Percentiles rank a stretch among this genome's conserved stretches.
Conservation (phyloP, 768 basidiomycete genomes). For the Suillus spraguei region DNA sequence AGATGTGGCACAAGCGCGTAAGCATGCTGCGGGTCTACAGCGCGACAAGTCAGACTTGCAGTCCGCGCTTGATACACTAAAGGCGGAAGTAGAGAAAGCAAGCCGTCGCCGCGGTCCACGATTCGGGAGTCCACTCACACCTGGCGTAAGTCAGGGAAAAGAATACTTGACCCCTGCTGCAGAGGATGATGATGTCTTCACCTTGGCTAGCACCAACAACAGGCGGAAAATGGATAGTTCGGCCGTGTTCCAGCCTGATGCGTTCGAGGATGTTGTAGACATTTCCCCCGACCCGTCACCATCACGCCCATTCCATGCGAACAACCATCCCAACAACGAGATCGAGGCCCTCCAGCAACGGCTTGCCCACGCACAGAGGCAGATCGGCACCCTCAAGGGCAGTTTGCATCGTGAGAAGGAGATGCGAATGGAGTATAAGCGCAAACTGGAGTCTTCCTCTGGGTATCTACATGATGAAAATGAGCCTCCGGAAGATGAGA, state of each 20-base stretch:
- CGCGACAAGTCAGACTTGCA: constrained; percentile 94
- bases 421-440: constrained; percentile 65
- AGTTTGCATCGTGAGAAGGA: constrained; percentile 84
- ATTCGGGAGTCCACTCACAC: constrained; percentile 76
- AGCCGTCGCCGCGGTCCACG: constrained; percentile 56
- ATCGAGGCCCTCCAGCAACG: constrained; percentile 81
- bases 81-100: constrained; percentile 70
- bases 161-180: constrained; percentile 61
- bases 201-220: constrained; percentile 62
- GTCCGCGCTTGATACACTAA: constrained; percentile 73
- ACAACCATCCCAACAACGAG: constrained; percentile 78
- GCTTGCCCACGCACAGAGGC: constrained; percentile 84
- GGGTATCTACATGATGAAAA: constrained; percentile 41
- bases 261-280: constrained; percentile 46
- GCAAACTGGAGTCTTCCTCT: constrained; percentile 49
- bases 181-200: constrained; percentile 69
- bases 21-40: constrained; percentile 82
- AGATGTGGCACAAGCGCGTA: constrained; percentile 89
- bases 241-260: constrained; percentile 45
- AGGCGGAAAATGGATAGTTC: constrained; percentile 60
- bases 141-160: constrained; percentile 47
- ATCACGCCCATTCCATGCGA: constrained; percentile 61
- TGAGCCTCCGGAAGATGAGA: constrained; percentile 41
- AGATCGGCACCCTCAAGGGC: constrained; percentile 80
- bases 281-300: constrained; percentile 70